A percentile compares a stretch with the other conserved stretches of the same genome.
Conservation (phyloP, 2,329 filamentous ascomycete species). For the Pseudogymnoascus sp. region DNA sequence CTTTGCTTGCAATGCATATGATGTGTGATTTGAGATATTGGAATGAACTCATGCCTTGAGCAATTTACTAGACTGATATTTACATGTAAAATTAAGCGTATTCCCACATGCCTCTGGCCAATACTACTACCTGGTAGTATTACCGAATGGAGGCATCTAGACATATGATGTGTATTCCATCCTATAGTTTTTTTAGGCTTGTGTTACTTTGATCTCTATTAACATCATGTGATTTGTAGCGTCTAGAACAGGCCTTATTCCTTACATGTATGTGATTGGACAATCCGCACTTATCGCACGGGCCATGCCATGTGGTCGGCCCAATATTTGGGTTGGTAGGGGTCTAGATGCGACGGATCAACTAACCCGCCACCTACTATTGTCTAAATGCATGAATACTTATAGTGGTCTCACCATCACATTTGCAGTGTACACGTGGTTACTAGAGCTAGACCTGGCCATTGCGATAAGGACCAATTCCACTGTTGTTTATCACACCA, state of each 20-base stretch:
- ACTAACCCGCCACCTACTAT: neutral
- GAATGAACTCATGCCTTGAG: neutral
- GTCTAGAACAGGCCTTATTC: neutral
- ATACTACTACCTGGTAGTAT: neutral
- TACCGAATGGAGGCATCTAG: no score
- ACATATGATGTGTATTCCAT: neutral
- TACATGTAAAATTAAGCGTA: neutral
- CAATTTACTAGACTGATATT: neutral
- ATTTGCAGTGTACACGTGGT: neutral
- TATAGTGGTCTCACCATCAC: neutral
- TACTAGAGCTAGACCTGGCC: neutral
- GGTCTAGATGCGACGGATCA: neutral
- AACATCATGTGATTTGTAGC: neutral
- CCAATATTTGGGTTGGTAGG: neutral
- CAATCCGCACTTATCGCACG: neutral
- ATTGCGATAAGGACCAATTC: neutral
- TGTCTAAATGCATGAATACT: neutral
- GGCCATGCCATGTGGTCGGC: neutral
- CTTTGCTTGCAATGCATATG: neutral
- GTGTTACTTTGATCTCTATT: neutral
- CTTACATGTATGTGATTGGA: neutral
- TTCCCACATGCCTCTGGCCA: neutral
- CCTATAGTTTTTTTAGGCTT: neutral
- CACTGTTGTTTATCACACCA: neutral
- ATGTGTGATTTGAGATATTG: neutral